Percentiles rank a stretch among this genome's conserved stretches.
Evolutionary conservation across 1,284 basidiomycete genomes (phyloP).

Genomic region (Rhodotorula sp.): DNA sequence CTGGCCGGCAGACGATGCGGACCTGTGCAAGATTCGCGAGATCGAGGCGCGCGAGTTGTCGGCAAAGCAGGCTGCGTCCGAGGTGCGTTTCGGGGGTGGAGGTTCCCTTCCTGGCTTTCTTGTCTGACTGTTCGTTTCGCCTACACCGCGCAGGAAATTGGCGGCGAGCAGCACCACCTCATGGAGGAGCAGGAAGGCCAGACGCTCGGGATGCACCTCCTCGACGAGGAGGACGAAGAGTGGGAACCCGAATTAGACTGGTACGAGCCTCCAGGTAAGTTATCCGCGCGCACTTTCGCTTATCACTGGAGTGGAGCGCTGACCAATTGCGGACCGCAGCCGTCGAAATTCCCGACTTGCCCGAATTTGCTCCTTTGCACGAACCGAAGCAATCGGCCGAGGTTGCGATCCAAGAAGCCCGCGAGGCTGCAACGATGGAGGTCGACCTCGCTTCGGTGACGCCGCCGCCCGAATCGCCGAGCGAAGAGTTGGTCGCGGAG

Average conservation of each 20-base stretch:
- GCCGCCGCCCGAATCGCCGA: slow-evolving; percentile 7
- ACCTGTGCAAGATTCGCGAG: slow-evolving; percentile 13
- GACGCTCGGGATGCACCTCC: slow-evolving; percentile 21
- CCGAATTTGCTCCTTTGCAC: slow-evolving; percentile 16
- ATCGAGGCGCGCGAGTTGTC: slow-evolving; percentile 19
- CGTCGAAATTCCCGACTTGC: slow-evolving; percentile 16
- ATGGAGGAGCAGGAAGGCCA: slow-evolving; percentile 34
- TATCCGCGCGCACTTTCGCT: background rate
- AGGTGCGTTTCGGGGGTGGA: slow-evolving; percentile 2
- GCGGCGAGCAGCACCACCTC: slow-evolving; percentile 6
- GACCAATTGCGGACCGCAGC: background rate
- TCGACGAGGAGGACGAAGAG: slow-evolving; percentile 17
- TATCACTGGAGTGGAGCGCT: background rate
- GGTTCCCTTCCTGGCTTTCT: background rate
- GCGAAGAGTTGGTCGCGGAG: slow-evolving; percentile 1
- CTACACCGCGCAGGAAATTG: background rate
- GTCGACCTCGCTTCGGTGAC: slow-evolving; percentile 8
- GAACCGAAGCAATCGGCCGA: slow-evolving; percentile 17
- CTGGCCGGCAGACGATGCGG: slow-evolving; percentile 19
- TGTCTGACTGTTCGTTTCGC: background rate
- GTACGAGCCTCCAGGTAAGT: slow-evolving; percentile 32
- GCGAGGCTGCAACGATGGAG: slow-evolving; percentile 3
- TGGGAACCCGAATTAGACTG: slow-evolving; percentile 33
- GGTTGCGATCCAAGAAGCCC: background rate
- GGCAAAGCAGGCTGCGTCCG: background rate